Evolutionary conservation across 2,329 filamentous ascomycete species (phyloP).

Genomic region (Botryosphaeria dothidea): DNA sequence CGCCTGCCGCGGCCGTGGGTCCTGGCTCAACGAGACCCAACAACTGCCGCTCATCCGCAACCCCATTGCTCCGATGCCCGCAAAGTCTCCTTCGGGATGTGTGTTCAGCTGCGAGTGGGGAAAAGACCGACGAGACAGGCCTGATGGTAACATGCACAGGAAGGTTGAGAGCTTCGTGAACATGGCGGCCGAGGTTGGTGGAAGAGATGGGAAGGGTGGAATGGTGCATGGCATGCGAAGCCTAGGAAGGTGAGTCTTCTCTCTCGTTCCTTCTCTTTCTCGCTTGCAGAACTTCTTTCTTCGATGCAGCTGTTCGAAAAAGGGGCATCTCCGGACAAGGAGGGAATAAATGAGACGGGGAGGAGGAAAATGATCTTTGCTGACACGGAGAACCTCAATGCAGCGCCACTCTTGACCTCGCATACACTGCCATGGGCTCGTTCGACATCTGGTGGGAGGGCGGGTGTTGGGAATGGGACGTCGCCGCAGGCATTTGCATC

Average conservation of each 20-base stretch:
- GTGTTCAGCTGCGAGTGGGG: conserved; percentile 79
- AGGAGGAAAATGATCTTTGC: not conserved
- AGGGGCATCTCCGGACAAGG: not conserved
- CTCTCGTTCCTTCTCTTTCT: not conserved
- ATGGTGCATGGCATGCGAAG: conserved; percentile 79
- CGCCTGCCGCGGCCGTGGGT: conserved; percentile 64
- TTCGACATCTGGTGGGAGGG: conserved; percentile 86
- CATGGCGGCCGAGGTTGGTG: conserved; percentile 68
- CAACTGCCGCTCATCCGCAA: conserved; percentile 64
- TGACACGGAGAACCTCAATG: not conserved
- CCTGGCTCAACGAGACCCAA: conserved; percentile 68
- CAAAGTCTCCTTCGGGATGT: conserved; percentile 66
- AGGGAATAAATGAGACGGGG: not conserved
- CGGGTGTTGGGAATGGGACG: conserved; percentile 82
- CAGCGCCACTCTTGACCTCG: conserved; percentile 72
- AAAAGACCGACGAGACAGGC: conserved; percentile 68
- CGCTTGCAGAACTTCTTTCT: too few relatives aligned
- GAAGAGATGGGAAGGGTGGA: conserved; percentile 65
- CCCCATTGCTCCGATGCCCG: conserved; percentile 64
- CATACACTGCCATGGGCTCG: conserved; percentile 72
- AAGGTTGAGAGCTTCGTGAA: conserved; percentile 76
- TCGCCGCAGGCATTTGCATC: conserved; percentile 73
- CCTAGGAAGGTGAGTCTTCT: conserved; percentile 54
- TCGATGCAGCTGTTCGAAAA: too few relatives aligned
- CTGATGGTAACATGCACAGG: conserved; percentile 67